These are phyloP conservation scores for Myriosclerotinia scirpicola DNA, from an alignment of 2,329 filamentous ascomycete species.

Conservation along the genomic window DNA sequence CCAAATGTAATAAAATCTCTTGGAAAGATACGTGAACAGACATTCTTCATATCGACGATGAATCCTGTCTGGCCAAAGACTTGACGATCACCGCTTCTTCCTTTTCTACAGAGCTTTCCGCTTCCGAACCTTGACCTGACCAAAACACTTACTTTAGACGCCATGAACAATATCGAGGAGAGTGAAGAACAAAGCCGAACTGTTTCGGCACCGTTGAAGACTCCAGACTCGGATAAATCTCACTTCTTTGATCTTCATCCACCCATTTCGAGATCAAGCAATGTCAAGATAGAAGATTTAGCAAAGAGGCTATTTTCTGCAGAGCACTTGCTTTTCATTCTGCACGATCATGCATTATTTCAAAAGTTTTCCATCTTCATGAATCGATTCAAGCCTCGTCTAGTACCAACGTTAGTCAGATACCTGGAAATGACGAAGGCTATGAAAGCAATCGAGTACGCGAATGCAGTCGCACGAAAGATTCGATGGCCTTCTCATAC, in stretches of 20 bases:
- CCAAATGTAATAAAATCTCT: not conserved
- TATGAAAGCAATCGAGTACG: conserved; percentile 35
- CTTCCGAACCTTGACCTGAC: not conserved
- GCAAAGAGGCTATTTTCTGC: conserved; percentile 26
- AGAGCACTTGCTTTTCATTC: conserved; percentile 31
- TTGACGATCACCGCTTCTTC: not conserved
- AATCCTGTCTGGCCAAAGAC: not conserved
- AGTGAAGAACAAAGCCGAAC: not conserved
- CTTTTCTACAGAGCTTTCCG: not conserved
- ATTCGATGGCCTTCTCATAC: conserved; percentile 31
- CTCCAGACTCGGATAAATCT: not conserved
- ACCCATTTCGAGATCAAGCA: not conserved
- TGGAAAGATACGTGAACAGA: not conserved
- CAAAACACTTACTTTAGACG: not conserved
- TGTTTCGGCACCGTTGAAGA: not conserved
- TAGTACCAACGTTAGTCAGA: conserved; percentile 18
- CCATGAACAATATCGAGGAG: not conserved
- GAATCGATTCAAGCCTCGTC: conserved; percentile 29
- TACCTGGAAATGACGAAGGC: conserved; percentile 34
- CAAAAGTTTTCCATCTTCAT: conserved; percentile 31
- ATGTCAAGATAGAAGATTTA: conserved; percentile 28
- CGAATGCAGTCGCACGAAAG: conserved; percentile 31
- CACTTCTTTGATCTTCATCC: not conserved
- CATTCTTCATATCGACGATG: not conserved
- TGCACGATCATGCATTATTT: conserved; percentile 29